phyloP scores from a whole-genome alignment of 192 early-diverging fungal genomes.

The Entomortierella lignicola region DNA sequence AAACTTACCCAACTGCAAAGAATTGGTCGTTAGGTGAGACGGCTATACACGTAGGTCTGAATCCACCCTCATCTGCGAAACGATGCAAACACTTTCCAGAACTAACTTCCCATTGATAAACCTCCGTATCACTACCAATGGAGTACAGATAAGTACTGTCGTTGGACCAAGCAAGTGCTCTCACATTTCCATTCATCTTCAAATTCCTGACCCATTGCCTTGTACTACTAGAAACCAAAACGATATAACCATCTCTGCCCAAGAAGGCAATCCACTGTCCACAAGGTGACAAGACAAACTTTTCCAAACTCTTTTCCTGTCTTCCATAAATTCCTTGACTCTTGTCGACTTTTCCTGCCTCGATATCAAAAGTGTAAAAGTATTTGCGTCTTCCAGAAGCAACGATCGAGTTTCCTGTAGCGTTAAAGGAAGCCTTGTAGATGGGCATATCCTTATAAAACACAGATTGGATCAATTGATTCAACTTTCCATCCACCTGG shows the following conservation, averaged over 20 bases:
- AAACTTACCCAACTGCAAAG: conserved; percentile 85
- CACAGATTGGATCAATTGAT: conserved; percentile 92
- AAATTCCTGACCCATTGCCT: conserved; percentile 91
- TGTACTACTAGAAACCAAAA: conserved; percentile 78
- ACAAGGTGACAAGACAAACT: conserved; percentile 74
- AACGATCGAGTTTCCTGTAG: conserved; percentile 79
- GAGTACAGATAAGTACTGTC: conserved; percentile 85
- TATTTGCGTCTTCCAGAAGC: conserved; percentile 80
- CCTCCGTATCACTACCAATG: conserved; percentile 83
- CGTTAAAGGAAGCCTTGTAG: conserved; percentile 77
- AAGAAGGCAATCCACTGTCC: conserved; percentile 83
- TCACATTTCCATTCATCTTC: conserved; percentile 89
- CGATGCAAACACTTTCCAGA: conserved; percentile 78
- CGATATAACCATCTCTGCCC: conserved; percentile 85
- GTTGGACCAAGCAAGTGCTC: conserved; percentile 78
- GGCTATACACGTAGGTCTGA: conserved; percentile 77
- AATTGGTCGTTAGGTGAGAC: conserved; percentile 80
- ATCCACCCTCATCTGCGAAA: conserved; percentile 86
- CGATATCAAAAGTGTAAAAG: conserved; percentile 90
- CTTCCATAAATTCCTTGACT: conserved; percentile 80
- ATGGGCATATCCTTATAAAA: conserved; percentile 91
- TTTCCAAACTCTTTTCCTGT: conserved; percentile 79
- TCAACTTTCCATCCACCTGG: conserved; percentile 90
- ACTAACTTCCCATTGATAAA: conserved; percentile 91
- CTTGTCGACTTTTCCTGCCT: conserved; percentile 76